These are phyloP conservation scores for Pisolithus microcarpus DNA, from an alignment of 768 basidiomycete genomes.

Conservation along the genomic window DNA sequence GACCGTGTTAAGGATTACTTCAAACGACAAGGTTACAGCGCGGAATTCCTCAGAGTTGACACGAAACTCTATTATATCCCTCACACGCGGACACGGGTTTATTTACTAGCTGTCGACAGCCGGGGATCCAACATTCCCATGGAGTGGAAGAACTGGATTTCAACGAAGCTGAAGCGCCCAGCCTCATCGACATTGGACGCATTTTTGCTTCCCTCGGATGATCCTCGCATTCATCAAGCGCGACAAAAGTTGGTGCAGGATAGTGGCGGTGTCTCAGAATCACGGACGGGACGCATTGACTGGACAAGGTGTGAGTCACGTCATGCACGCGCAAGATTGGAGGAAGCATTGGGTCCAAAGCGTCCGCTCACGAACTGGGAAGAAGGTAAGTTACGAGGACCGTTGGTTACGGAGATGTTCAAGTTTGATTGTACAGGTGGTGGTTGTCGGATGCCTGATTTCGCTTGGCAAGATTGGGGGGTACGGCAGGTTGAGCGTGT, in stretches of 20 bases:
- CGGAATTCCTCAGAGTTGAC: slow-evolving; percentile 62
- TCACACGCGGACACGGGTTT: slow-evolving; percentile 88
- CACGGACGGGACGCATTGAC: slow-evolving; percentile 69
- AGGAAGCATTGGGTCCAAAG: slow-evolving; percentile 75
- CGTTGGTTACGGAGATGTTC: not conserved
- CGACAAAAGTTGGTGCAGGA: slow-evolving; percentile 77
- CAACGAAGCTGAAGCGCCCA: slow-evolving; percentile 62
- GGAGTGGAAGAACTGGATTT: slow-evolving; percentile 60
- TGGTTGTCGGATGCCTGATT: slow-evolving; percentile 78
- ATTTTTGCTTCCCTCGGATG: slow-evolving; percentile 86
- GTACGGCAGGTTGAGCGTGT: slow-evolving; percentile 90
- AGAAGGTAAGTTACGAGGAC: slow-evolving; percentile 50
- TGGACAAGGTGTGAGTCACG: slow-evolving; percentile 92
- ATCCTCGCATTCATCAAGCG: slow-evolving; percentile 85
- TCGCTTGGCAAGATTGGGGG: slow-evolving; percentile 93
- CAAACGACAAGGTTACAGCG: slow-evolving; percentile 66
- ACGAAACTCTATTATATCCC: slow-evolving; percentile 91
- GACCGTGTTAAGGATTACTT: slow-evolving; percentile 67
- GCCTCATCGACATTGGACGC: slow-evolving; percentile 88
- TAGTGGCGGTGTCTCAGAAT: slow-evolving; percentile 54
- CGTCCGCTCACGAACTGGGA: slow-evolving; percentile 91
- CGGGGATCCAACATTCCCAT: slow-evolving; percentile 52
- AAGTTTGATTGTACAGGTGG: slow-evolving; percentile 43
- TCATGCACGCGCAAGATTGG: slow-evolving; percentile 79
- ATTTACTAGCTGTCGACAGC: slow-evolving; percentile 74